Evolutionary conservation across 2,329 filamentous ascomycete species (phyloP), one percentile per base, ranked within the genome.

Genomic region (Colletotrichum eremochloae): DNA sequence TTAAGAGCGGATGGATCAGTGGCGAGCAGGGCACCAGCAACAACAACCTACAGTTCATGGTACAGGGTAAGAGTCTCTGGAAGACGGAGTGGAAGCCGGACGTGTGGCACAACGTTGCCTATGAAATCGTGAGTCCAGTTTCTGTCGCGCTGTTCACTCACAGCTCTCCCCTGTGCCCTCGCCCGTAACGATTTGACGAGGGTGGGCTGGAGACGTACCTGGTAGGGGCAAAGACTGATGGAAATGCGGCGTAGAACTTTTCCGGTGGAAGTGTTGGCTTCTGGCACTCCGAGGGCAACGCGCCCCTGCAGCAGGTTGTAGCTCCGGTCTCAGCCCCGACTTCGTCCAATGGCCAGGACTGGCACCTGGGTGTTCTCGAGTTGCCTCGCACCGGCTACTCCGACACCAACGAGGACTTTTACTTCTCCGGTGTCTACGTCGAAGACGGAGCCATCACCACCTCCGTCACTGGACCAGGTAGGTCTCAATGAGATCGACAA

Each of bases 101-200:
- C 52, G 88, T 90, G 14, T 94, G 92, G 92, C 92, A 94, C 80
- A 94, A 94, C 79, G 86, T 93, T 76, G 92, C 91, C 60, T 94
- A 93, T 77, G 91, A 91, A 79, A 92, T 93, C 72, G 85, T 85
- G 75, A 71, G 82, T 78, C 15, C 20, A 6, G 24, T 24, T n/a
- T 53, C 15, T 24, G 40, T 48, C 46, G 12, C 44, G 2, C 33
- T 42, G 38, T 7, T 50, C 1, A 5, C 36, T 8, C 5, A 18
- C 8, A 29, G 20, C 6, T 9, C 40, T n/a, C 20, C 31, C 60
- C 15, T 42, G 20, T 31, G 8, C n/a, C 33, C 29, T 48, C 42
- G 2, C 7, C 6, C 15, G n/a, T 9, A 3, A 42, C 11, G n/a
- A 1, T 29, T n/a, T 20, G 24, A 42, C 76, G 71, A 29, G 11